Base-by-base conservation (phyloP, 2,329 filamentous ascomycete genomes). In the Epichloe uncinata region DNA sequence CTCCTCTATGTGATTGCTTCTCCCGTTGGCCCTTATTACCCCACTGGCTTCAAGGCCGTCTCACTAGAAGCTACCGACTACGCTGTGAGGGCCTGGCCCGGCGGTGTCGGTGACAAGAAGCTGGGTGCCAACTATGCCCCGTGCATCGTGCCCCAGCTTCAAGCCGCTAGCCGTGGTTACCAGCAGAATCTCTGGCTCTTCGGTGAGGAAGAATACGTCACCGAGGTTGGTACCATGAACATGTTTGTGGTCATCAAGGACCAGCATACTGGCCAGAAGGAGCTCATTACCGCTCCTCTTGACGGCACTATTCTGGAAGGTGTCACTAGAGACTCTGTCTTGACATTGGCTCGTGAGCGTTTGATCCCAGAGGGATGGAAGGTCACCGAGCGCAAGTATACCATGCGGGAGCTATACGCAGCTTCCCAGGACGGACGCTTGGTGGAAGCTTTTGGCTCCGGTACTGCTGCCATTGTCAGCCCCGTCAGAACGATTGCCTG, bases 141-240 rank as follows among this genome's bases (percentile, higher is more conserved):
- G 5, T 97, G 93, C 73, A 91, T 98, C 61, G 74, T 97, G n/a
- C 93, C 93, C 16, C 93, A 98, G 71, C 79, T 93, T 61, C 81
- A 95, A 69, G 93, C 93, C 41, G 88, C 89, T 43, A 85, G 82
- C 67, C 81, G 89, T 50, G 93, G 93, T 20, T 95, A 90, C 77
- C 91, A 97, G 71, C 93, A 98, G 74, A 98, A 97, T 70, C 77
- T 98, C 49, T 98, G 93, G 93, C 73, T 98, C 34, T 98, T 97
- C 64, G 90, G 90, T 42, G 84, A 94, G 63, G 88, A 97, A 68
- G 88, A 97, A 67, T 95, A 84, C 62, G 84, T 97, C 52, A 98
- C 93, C 44, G 93, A 98, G 70, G 93, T 96, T 50, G 93, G 93
- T 61, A 97, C 93, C 51, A 98, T 98, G 93, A 98, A 98, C 71